phyloP scores from a whole-genome alignment of 108 stramenopile species.

The Stephanodiscus triporus region DNA sequence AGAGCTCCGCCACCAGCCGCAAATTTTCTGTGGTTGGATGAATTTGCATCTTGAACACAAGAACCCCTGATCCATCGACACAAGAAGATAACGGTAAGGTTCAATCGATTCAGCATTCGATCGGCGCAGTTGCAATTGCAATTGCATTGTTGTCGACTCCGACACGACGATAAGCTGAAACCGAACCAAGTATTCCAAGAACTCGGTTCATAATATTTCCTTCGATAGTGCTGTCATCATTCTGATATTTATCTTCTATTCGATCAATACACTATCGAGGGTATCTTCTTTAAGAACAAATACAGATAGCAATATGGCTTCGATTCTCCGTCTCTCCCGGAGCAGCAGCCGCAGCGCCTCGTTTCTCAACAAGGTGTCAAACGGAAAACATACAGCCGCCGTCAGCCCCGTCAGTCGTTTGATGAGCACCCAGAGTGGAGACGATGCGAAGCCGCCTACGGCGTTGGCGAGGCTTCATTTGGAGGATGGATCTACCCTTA shows the following conservation, averaged over 20 bases:
- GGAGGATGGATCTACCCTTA: conserved; percentile 81
- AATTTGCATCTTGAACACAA: too few relatives aligned
- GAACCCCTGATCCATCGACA: too few relatives aligned
- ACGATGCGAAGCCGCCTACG: conserved; percentile 67
- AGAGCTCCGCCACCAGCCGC: too few relatives aligned
- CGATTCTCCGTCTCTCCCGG: conserved; percentile 42
- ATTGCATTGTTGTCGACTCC: background rate
- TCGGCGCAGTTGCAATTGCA: background rate
- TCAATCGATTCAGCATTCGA: background rate
- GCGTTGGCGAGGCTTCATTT: conserved; percentile 79
- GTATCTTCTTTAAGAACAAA: background rate
- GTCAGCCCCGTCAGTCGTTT: conserved; percentile 23
- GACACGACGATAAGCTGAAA: too few relatives aligned
- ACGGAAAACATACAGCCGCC: background rate
- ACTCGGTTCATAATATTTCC: background rate
- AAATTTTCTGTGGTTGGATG: too few relatives aligned
- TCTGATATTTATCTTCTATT: background rate
- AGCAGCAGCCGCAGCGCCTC: conserved; percentile 20
- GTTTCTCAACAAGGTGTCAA: conserved; percentile 5
- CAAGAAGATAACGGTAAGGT: too few relatives aligned
- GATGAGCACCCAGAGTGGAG: conserved; percentile 66
- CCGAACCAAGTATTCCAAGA: background rate
- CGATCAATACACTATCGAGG: background rate
- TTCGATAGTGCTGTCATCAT: background rate
- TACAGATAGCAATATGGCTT: conserved; percentile 19